Conservation (phyloP, 2,329 filamentous ascomycete species). For the Didymella arachidicola region DNA sequence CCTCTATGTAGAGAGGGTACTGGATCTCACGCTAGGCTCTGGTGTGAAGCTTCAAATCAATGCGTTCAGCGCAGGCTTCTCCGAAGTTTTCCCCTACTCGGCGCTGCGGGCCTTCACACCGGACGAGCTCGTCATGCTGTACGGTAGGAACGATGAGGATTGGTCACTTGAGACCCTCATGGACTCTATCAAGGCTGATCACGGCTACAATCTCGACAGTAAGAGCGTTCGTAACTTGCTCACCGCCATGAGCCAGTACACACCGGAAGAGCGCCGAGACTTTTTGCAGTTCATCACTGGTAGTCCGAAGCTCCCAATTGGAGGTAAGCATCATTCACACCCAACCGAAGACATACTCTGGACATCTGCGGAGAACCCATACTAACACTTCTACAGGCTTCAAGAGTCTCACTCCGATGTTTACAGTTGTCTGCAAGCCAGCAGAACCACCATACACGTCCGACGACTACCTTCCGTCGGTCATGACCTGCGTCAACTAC, state of each 20-base stretch:
- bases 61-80: constrained; percentile 89
- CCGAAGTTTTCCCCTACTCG: constrained; percentile 94
- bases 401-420: constrained; percentile 96
- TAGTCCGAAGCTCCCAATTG: constrained; percentile 96
- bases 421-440: constrained; percentile 99
- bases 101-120: constrained; percentile 93
- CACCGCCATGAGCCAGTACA: constrained; percentile 91
- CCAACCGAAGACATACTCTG: no score
- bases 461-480: constrained; percentile 97
- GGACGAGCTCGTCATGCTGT: constrained; percentile 91
- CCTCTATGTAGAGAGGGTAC: constrained; percentile 83
- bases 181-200: constrained; percentile 98
- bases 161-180: constrained; percentile 97
- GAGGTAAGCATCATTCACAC: constrained; percentile 69
- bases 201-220: constrained; percentile 98
- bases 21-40: constrained; percentile 88
- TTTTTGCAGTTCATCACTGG: constrained; percentile 98
- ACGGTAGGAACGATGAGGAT: constrained; percentile 91
- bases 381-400: constrained; percentile 69
- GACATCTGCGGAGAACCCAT: not conserved
- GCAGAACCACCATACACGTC: constrained; percentile 91
- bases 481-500: constrained; percentile 99
- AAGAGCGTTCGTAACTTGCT: constrained; percentile 92
- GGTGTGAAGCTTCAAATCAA: constrained; percentile 90
- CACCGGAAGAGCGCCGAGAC: constrained; percentile 77